Conservation (phyloP, 2,329 filamentous ascomycete species). For the Aspergillus sp. region DNA sequence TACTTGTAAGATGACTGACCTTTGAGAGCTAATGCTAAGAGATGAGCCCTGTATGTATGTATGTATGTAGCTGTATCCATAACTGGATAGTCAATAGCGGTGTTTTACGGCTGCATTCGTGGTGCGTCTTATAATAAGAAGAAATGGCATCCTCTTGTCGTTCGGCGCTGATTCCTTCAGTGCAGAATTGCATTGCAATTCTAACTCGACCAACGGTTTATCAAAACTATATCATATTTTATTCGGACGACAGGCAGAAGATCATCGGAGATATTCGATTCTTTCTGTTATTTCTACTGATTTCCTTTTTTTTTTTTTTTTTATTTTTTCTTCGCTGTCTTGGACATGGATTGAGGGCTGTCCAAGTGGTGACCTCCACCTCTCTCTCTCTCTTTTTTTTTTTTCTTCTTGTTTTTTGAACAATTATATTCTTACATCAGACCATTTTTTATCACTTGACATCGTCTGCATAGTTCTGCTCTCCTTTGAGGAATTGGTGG, state of each 20-base stretch:
- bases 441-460: not conserved
- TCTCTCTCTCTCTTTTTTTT: not conserved
- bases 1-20: not conserved
- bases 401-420: not conserved
- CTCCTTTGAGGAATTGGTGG: not conserved
- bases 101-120: not conserved
- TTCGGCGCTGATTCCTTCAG: not conserved
- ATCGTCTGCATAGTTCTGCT: not conserved
- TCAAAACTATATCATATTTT: not conserved
- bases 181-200: not conserved
- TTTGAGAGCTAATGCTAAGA: too few relatives aligned
- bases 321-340: slow-evolving; percentile 6
- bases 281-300: not conserved
- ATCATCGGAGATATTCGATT: not conserved
- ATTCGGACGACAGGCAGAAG: not conserved
- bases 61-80: not conserved
- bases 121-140: not conserved
- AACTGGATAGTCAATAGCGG: not conserved
- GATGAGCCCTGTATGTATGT: not conserved
- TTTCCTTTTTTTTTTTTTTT: slow-evolving; percentile 2
- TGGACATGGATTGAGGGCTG: not conserved
- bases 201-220: too few relatives aligned
- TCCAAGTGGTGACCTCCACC: not conserved
- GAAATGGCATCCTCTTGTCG: too few relatives aligned
- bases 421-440: not conserved